phyloP scores from a whole-genome alignment of 179 eudicot genomes.

The Silene noctiflora region DNA sequence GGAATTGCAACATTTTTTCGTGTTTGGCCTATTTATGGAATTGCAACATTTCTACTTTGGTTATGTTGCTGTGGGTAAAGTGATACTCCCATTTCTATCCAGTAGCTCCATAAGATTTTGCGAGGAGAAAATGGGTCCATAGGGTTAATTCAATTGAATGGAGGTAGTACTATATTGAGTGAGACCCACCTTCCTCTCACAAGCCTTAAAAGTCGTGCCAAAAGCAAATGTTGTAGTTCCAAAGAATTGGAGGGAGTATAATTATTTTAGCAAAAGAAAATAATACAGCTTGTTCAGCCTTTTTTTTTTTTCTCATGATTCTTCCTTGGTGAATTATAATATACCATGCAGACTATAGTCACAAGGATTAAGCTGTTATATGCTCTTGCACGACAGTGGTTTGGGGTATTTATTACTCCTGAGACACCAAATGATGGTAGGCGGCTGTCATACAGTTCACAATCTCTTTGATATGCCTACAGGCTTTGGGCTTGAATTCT shows the following conservation, averaged over 20 bases:
- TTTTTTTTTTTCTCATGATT: neutral
- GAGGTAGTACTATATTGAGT: neutral
- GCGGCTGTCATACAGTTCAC: constrained; percentile 17
- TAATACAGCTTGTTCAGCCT: neutral
- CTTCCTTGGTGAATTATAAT: constrained; percentile 10
- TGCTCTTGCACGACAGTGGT: constrained; percentile 98
- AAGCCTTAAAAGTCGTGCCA: no score
- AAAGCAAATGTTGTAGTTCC: no score
- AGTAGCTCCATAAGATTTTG: no score
- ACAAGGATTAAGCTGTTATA: constrained; percentile 85
- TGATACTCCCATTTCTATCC: no score
- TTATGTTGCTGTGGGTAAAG: no score
- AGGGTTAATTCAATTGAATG: neutral
- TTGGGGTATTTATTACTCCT: constrained; percentile 91
- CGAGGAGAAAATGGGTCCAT: no score
- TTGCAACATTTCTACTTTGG: no score
- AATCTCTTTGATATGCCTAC: constrained; percentile 18
- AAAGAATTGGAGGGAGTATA: neutral
- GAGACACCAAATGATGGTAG: constrained; percentile 92
- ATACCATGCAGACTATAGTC: constrained; percentile 62
- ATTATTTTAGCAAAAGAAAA: neutral
- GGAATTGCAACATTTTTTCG: no score
- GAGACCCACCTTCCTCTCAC: no score
- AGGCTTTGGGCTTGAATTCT: constrained; percentile 19
- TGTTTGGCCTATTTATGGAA: no score